These are phyloP conservation scores for Globisporangium apiculatum DNA, from an alignment of 352 stramenopile species.

Conservation along the genomic window DNA sequence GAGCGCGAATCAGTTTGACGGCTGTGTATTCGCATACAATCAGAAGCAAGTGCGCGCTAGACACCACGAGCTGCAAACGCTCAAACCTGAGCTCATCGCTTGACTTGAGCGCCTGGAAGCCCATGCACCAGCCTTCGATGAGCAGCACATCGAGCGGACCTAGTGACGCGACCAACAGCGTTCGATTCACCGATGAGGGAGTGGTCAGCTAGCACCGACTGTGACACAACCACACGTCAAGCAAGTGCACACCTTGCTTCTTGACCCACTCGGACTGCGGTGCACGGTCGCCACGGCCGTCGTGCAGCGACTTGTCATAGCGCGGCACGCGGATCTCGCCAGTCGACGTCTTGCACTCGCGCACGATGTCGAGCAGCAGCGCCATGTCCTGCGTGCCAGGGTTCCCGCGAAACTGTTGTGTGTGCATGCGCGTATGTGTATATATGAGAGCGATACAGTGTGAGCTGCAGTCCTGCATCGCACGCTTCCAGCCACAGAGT, in stretches of 20 bases:
- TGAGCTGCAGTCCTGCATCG: no score
- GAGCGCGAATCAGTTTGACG: neutral
- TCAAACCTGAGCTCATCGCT: constrained; percentile 28
- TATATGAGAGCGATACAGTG: no score
- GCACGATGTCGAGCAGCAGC: constrained; percentile 54
- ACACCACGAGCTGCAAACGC: neutral
- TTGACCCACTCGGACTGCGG: constrained; percentile 44
- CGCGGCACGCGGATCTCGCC: constrained; percentile 48
- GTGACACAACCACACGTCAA: no score
- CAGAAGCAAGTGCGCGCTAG: neutral
- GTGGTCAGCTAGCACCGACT: no score
- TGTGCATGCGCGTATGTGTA: no score
- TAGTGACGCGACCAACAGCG: constrained; percentile 9
- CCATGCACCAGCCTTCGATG: constrained; percentile 84
- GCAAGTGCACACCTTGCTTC: constrained; percentile 22
- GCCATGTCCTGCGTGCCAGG: constrained; percentile 74
- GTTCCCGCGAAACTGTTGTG: constrained; percentile 63
- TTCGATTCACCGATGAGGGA: no score
- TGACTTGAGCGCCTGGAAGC: constrained; percentile 52
- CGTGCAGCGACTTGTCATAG: constrained; percentile 77
- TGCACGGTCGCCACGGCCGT: constrained; percentile 65
- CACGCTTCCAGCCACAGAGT: no score
- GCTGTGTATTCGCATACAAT: neutral
- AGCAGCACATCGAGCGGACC: constrained; percentile 74
- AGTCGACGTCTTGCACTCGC: constrained; percentile 38